A percentile compares a stretch with the other conserved stretches of the same genome.
Conservation (phyloP, 768 basidiomycete genomes). For the Cubamyces sp. region DNA sequence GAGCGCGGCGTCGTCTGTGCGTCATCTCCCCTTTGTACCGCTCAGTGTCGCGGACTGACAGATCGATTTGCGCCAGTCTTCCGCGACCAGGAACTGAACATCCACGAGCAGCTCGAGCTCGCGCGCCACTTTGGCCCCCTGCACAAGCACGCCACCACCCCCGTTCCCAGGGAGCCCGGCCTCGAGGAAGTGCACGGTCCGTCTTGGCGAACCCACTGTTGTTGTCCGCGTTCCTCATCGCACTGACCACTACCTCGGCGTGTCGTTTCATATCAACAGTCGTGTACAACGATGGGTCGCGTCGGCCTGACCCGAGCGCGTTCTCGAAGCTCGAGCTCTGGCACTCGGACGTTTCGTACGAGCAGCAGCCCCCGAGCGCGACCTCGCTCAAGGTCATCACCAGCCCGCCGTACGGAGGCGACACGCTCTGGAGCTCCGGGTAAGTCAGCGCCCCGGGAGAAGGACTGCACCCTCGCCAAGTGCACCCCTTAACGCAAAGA, state of each 20-base stretch:
- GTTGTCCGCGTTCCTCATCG: background rate
- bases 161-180: constrained; percentile 69
- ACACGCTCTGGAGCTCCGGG: constrained; percentile 84
- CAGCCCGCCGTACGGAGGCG: constrained; percentile 72
- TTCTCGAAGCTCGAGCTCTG: constrained; percentile 79
- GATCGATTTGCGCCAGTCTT: constrained; percentile 51
- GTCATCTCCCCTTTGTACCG: constrained; percentile 30
- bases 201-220: constrained; percentile 21
- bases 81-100: constrained; percentile 71
- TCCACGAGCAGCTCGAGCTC: constrained; percentile 73
- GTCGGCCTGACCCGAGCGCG: constrained; percentile 62
- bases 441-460: constrained; percentile 38
- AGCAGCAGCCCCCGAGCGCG: constrained; percentile 78
- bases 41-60: background rate
- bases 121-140: constrained; percentile 73
- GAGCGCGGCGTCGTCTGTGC: constrained; percentile 79
- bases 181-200: constrained; percentile 77
- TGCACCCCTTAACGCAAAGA: background rate
- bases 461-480: background rate
- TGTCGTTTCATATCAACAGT: constrained; percentile 43
- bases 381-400: constrained; percentile 79
- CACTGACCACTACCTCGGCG: background rate
- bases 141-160: constrained; percentile 84
- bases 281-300: constrained; percentile 69
- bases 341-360: constrained; percentile 85